Conservation (phyloP, 2,329 filamentous ascomycete genomes). For the Harringtonia lauricola region DNA sequence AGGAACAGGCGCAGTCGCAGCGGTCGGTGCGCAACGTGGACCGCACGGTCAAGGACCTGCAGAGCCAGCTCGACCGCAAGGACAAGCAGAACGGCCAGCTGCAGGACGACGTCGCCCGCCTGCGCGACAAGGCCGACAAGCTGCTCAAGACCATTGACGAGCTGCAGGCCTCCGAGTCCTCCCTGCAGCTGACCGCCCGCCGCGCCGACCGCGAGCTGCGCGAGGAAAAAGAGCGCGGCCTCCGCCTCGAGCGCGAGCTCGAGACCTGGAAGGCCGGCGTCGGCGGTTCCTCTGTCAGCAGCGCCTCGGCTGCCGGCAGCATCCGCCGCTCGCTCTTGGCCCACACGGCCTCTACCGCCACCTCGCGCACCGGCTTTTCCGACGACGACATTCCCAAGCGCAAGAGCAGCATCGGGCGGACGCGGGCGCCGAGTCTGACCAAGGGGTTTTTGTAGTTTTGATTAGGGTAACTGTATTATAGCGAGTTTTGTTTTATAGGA, state of each 20-base stretch:
- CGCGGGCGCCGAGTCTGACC: conserved; percentile 54
- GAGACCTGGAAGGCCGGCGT: conserved; percentile 61
- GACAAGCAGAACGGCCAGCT: conserved; percentile 78
- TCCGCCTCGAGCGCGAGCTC: conserved; percentile 78
- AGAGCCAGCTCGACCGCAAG: conserved; percentile 82
- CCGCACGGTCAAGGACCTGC: conserved; percentile 84
- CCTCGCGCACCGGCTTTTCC: conserved; percentile 18
- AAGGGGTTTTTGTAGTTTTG: conserved; percentile 59
- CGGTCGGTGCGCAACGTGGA: conserved; percentile 87
- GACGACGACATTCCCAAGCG: conserved; percentile 46
- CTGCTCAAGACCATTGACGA: conserved; percentile 88
- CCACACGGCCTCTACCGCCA: conserved; percentile 10
- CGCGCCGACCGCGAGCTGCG: conserved; percentile 82
- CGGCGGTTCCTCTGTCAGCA: conserved; percentile 24
- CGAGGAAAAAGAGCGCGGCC: conserved; percentile 73
- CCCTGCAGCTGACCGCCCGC: conserved; percentile 68
- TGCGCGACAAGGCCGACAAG: conserved; percentile 84
- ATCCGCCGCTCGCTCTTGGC: conserved; percentile 11
- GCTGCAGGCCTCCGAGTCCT: conserved; percentile 76
- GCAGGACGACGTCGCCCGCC: conserved; percentile 70
- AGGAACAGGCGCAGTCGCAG: conserved; percentile 66
- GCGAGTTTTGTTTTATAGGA: neutral
- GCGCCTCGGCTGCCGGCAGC: conserved; percentile 27
- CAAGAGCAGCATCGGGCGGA: conserved; percentile 53
- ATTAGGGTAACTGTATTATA: neutral